Conservation (phyloP, 345 rosid species). For the Linum lewisii region DNA sequence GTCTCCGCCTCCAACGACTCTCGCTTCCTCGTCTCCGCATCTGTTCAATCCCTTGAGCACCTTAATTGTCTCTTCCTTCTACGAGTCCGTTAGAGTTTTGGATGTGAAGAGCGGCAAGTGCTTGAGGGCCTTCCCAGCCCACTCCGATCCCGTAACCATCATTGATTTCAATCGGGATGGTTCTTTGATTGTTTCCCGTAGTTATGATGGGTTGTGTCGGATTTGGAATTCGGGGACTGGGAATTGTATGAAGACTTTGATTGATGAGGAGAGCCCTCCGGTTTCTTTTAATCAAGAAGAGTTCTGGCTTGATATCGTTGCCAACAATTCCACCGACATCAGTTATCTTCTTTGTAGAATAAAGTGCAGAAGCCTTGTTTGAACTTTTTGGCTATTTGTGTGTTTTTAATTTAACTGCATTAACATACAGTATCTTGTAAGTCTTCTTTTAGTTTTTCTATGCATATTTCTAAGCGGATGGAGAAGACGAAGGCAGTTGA, state of each 20-base stretch:
- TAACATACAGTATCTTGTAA: no score
- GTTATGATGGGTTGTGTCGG: slow-evolving; percentile 86
- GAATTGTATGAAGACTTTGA: slow-evolving; percentile 72
- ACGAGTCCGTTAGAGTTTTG: slow-evolving; percentile 89
- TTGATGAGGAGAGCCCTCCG: slow-evolving; percentile 89
- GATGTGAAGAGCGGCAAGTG: slow-evolving; percentile 83
- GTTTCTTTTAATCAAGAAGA: no score
- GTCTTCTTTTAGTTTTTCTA: no score
- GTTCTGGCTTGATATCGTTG: no score
- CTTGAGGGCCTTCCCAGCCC: slow-evolving; percentile 83
- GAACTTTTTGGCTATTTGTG: no score
- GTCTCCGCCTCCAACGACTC: slow-evolving; percentile 83
- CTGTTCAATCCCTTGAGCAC: slow-evolving; percentile 89
- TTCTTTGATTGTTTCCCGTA: slow-evolving; percentile 77
- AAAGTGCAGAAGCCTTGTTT: no score
- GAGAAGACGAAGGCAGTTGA: no score
- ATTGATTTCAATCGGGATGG: slow-evolving; percentile 86
- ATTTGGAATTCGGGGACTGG: slow-evolving; percentile 91
- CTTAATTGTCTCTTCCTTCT: slow-evolving; percentile 78
- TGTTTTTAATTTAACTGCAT: no score
- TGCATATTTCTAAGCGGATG: no score
- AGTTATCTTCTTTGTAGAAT: no score
- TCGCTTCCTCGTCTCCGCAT: slow-evolving; percentile 78
- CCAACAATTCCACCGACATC: no score
- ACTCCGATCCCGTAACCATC: slow-evolving; percentile 87